Percentiles rank a stretch among this genome's conserved stretches.
Conservation (phyloP, 768 basidiomycete species). For the Grammothele lineata region DNA sequence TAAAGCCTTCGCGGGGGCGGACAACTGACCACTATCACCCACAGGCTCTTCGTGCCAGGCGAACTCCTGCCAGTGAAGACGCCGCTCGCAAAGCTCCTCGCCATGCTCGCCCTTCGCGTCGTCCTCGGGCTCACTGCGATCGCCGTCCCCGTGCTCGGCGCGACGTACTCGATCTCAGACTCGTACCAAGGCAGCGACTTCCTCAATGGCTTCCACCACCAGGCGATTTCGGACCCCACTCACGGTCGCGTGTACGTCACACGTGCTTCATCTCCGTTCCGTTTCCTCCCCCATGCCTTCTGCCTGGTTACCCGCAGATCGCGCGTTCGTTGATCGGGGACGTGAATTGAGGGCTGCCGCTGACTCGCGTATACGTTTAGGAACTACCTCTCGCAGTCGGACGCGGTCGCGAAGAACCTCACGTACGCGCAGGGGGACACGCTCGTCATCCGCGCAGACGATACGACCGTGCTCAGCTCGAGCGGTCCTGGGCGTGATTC, state of each 20-base stretch:
- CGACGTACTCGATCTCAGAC: conserved; percentile 19
- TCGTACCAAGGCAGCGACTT: conserved; percentile 31
- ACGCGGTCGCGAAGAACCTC: conserved; percentile 51
- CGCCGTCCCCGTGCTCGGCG: conserved; percentile 3
- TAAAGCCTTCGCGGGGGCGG: too few species aligned
- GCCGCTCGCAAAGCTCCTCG: too few species aligned
- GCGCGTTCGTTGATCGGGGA: too few species aligned
- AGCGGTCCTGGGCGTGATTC: conserved; percentile 55
- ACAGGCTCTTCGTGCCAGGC: too few species aligned
- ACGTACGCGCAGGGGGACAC: conserved; percentile 49
- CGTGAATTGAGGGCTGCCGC: background rate
- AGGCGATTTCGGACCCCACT: conserved; percentile 56
- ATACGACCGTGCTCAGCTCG: conserved; percentile 39
- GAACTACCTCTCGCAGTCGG: conserved; percentile 42
- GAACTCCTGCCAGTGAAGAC: too few species aligned
- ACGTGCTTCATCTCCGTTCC: background rate
- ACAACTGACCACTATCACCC: too few species aligned
- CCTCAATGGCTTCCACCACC: conserved; percentile 42
- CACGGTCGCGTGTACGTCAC: conserved; percentile 59
- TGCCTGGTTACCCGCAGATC: background rate
- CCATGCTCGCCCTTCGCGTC: background rate
- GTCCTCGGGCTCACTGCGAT: background rate
- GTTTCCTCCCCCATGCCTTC: background rate
- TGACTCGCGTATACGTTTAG: conserved; percentile 17
- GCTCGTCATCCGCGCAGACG: conserved; percentile 56